Evolutionary conservation across 495 filamentous ascomycete genomes (phyloP).

Genomic region (Talaromyces adpressus): DNA sequence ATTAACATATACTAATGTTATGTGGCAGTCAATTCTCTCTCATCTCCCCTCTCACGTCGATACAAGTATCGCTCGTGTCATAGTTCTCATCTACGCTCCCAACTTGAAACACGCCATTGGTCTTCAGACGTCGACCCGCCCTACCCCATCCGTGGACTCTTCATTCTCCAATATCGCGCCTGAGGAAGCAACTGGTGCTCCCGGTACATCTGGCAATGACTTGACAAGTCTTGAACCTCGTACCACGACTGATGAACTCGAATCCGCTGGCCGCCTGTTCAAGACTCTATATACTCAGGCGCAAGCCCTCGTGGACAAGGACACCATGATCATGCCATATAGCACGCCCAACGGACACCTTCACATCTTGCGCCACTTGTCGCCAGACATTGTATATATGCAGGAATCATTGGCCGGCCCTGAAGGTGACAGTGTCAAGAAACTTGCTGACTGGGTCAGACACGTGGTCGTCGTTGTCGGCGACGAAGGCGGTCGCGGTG

Average conservation of each 20-base stretch:
- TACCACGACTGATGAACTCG: constrained; percentile 23
- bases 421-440: constrained; percentile 59
- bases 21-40: constrained; percentile 71
- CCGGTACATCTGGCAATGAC: constrained; percentile 51
- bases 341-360: constrained; percentile 69
- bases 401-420: constrained; percentile 71
- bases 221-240: constrained; percentile 41
- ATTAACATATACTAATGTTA: constrained; percentile 4
- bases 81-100: constrained; percentile 84
- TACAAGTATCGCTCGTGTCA: constrained; percentile 60
- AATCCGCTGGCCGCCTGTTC: constrained; percentile 49
- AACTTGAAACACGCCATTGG: constrained; percentile 57
- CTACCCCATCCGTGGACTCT: constrained; percentile 63
- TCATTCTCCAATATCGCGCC: constrained; percentile 83
- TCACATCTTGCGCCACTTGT: constrained; percentile 76
- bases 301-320: constrained; percentile 67
- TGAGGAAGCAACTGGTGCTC: constrained; percentile 65
- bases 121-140: constrained; percentile 29
- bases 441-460: constrained; percentile 77
- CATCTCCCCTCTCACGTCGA: constrained; percentile 73
- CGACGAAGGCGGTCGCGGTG: constrained; percentile 74
- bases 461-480: constrained; percentile 82
- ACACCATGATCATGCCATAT: constrained; percentile 81
- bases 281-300: constrained; percentile 72
- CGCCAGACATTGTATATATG: constrained; percentile 76